phyloP scores from a whole-genome alignment of 2,329 filamentous ascomycete species.

The Pyrenochaeta sp. region DNA sequence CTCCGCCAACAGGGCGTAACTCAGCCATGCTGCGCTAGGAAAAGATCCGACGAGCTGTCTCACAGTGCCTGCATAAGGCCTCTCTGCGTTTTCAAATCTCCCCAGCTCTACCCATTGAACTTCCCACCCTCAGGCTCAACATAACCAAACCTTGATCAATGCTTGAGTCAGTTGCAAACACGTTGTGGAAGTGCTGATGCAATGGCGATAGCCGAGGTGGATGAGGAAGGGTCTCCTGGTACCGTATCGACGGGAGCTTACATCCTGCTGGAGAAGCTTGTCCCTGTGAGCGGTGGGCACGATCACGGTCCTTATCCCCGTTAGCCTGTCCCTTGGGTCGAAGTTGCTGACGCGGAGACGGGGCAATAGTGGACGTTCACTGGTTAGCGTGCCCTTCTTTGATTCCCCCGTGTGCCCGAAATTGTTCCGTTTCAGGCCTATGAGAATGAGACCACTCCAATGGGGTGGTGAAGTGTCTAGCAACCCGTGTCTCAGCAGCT shows the following conservation, averaged over 20 bases:
- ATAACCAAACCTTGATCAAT: neutral
- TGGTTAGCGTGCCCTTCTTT: constrained; percentile 14
- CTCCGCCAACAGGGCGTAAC: constrained; percentile 19
- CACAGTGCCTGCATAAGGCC: constrained; percentile 6
- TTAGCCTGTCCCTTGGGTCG: constrained; percentile 11
- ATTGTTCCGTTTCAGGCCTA: constrained; percentile 4
- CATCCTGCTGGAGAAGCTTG: constrained; percentile 6
- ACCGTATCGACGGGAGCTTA: constrained; percentile 4
- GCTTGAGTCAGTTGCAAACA: neutral
- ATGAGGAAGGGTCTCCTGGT: constrained; percentile 2
- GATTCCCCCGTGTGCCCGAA: constrained; percentile 7
- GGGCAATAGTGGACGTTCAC: constrained; percentile 23
- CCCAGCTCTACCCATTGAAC: neutral
- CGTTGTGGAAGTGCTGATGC: constrained; percentile 1
- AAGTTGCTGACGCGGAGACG: constrained; percentile 32
- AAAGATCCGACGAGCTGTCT: constrained; percentile 10
- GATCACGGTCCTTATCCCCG: constrained; percentile 9
- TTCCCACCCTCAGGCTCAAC: neutral
- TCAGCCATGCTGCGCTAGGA: constrained; percentile 11
- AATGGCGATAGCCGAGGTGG: neutral
- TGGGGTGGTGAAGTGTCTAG: constrained; percentile 2
- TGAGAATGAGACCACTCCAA: constrained; percentile 22
- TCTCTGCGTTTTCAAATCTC: constrained; percentile 3
- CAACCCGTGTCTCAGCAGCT: constrained; percentile 7
- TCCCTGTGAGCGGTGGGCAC: constrained; percentile 6